These are phyloP conservation scores for Glycine latifolia DNA, from an alignment of 306 rosid genomes.

Conservation along the genomic window DNA sequence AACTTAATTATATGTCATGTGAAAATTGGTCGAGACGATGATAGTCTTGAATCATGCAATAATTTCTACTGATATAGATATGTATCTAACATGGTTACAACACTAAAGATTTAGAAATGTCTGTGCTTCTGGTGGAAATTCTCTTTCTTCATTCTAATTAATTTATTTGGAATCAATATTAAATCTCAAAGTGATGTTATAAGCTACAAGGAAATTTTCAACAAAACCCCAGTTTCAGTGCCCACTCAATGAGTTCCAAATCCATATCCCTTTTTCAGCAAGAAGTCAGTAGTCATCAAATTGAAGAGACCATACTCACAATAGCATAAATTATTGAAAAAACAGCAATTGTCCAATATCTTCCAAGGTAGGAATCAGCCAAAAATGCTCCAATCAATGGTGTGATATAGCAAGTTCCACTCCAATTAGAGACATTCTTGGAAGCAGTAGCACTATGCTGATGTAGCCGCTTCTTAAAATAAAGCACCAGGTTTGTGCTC, in stretches of 20 bases:
- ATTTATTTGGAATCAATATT: neutral
- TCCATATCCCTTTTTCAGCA: neutral
- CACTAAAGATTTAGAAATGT: neutral
- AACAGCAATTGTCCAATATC: constrained; percentile 77
- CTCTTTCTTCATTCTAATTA: neutral
- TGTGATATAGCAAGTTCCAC: constrained; percentile 80
- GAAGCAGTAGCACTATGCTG: constrained; percentile 70
- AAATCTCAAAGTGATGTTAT: neutral
- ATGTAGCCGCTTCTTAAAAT: constrained; percentile 60
- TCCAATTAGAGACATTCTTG: constrained; percentile 66
- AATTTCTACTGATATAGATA: neutral
- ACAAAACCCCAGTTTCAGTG: neutral
- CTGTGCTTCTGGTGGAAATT: neutral
- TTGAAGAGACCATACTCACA: constrained; percentile 56
- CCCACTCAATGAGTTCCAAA: neutral
- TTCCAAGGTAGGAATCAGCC: constrained; percentile 85
- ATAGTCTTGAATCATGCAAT: neutral
- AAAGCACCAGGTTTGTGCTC: constrained; percentile 75
- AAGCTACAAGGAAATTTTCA: no score
- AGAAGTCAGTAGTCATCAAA: neutral
- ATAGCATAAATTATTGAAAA: constrained; percentile 73
- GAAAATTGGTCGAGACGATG: neutral
- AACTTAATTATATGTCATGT: neutral
- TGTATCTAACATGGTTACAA: neutral
- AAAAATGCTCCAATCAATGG: constrained; percentile 83